phyloP scores from a whole-genome alignment of 2,329 filamentous ascomycete genomes.

The Phoma sp. region DNA sequence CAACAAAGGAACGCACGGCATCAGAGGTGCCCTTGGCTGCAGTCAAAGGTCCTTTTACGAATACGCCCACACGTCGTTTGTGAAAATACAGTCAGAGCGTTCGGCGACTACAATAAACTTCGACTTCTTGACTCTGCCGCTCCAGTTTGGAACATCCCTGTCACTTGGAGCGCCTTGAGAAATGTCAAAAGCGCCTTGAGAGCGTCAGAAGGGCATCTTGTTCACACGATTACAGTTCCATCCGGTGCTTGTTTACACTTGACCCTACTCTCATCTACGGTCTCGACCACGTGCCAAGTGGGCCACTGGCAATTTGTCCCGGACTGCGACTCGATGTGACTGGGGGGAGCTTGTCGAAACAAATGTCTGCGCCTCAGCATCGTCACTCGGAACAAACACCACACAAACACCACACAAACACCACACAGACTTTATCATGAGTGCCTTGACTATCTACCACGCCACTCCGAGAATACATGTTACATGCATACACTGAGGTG shows the following conservation, averaged over 20 bases:
- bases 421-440: background rate
- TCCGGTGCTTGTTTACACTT: constrained; percentile 7
- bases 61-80: background rate
- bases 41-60: background rate
- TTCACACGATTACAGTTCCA: constrained; percentile 15
- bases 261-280: background rate
- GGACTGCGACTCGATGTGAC: background rate
- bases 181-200: constrained; percentile 2
- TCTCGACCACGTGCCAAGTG: constrained; percentile 17
- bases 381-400: background rate
- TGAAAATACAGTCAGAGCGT: background rate
- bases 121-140: background rate
- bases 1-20: constrained; percentile 20
- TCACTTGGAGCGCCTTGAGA: constrained; percentile 1
- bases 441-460: background rate
- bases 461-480: background rate
- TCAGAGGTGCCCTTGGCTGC: constrained; percentile 13
- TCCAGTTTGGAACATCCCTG: background rate
- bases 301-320: constrained; percentile 5
- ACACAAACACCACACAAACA: background rate
- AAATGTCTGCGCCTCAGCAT: background rate
- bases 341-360: background rate
- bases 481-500: constrained; percentile 11
- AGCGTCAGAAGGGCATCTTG: background rate
- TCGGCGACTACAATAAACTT: background rate